Base-by-base conservation (phyloP, 371 early-diverging fungal genomes). In the Apophysomyces variabilis region DNA sequence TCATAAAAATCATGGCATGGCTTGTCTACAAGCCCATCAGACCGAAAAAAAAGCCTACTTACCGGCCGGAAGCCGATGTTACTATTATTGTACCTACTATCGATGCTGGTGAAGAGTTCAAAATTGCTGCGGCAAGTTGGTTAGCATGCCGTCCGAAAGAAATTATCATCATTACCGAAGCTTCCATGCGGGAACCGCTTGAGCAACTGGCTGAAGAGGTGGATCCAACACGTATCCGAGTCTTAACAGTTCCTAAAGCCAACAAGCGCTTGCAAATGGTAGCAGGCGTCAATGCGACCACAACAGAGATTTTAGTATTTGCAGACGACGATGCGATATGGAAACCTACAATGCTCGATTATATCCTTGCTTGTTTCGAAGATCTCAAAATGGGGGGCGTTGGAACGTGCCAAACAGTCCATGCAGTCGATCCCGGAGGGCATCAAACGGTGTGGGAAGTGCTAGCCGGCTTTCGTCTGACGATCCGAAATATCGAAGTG, bases 321-420 rank as follows among this genome's bases (percentile, higher is more conserved):
- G 86, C 89, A n/a, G 90, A 91, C 61, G 92, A 91, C 62, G 90
- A 90, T 67, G 92, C 87, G n/a, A 83, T 91, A 26, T 91, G 92
- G 90, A 77, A 80, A 12, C 85, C 86, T 1, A 84, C 85, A 14
- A 82, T 84, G 76, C 70, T 90, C 4, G 76, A 80, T 43, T 91
- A 88, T 64, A 85, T 89, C 60, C 73, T 91, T 65, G 92, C 92
- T 5, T 90, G 90, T 39, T 91, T 91, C 75, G 92, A 91, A 66
- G 89, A 91, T 64, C 77, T 80, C 36, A 80, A 84, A 38, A 87
- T 91, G 82, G 92, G 92, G 18, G 92, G 90, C 35, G 90, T 91
- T 1, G 90, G 91, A 7, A 91, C 92, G 18, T 87, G 86, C 12
- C 92, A 91, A 58, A 50, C 54, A 7, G 54, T 50, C n/a, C 54